Base-by-base conservation (phyloP, 2,329 filamentous ascomycete species). In the Clonostachys rhizophaga region DNA sequence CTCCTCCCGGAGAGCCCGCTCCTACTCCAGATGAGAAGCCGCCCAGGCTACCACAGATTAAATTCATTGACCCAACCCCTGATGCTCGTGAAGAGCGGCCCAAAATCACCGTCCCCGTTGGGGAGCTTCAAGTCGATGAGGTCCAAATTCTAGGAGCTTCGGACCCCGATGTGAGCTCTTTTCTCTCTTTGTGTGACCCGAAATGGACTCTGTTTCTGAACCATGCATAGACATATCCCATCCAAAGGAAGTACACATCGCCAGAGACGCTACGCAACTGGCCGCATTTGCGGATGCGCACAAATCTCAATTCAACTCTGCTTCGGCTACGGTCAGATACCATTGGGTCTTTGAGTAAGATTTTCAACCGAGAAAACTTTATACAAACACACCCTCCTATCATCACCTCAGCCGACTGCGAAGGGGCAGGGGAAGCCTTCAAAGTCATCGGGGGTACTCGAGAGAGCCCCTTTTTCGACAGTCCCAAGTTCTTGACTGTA, bases 171-270 rank as follows among this genome's bases (percentile, higher is more conserved):
- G 90, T 94, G 74, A 65, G 82, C 20, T 34, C 18, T 33, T 42
- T 24, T 14, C 16, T 20, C 16, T 33, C 42, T 5, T 12, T 14
- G 17, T 20, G 16, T 40, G 34, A 13, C 13, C 24, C 24, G 9
- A 30, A 6, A 30, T 30, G 9, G 24, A 30, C 3, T 30, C 6
- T 10, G 24, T 30, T 30, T 30, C 24, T 30, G 16, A 34, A 30
- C 8, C 18, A 12, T 44, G 17, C 35, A 14, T 30, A 97, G 88
- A 88, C 85, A 52, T 95, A 89, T 62, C 94, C 94, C 4, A 82
- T 99, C 20, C 94, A 99, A 68, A 96, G 96, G 68, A 97, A 97
- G 69, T 96, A 94, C 57, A 91, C 96, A 57, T 89, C 86, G 6
- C 75, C 87, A 44, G 92, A 97, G 62, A 97, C 87, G 64, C 80